Base-by-base conservation (phyloP, 108 stramenopile genomes). In the Chaetoceros muelleri region DNA sequence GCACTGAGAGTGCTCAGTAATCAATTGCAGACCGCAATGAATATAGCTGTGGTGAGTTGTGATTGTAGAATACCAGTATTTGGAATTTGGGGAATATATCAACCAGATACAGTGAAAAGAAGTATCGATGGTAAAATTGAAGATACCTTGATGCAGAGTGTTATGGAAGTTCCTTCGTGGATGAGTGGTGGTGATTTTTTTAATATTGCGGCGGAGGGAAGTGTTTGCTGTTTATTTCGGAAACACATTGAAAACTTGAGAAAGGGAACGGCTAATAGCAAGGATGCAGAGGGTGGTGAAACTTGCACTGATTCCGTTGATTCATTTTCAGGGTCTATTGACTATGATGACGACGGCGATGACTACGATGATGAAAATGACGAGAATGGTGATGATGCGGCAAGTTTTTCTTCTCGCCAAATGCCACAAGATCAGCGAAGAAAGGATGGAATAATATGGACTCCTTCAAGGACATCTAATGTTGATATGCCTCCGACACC, bases 21-120 rank as follows among this genome's bases (percentile, higher is more conserved):
- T 2, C 69, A 70, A 69, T 51, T 90, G 28, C 89, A 90, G 69
- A 84, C 75, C 18, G 73, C 85, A 16, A 48, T 90, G 52, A 85
- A 86, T 59, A 52, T 66, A 30, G 89, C 89, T 8, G 67, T 70
- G 7, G 48, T 72, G 8, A 75, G 78, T 47, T 77, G 73, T 53
- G 69, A 76, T 20, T 86, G 80, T 52, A 47, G 62, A 30, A 80
- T 90, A 45, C 89, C 89, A 19, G 74, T 73, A 45, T 81, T 90
- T 76, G 89, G 89, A 20, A 52, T 84, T 17, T 90, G 89, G 89
- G 83, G 83, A 20, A 28, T 34, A 18, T 85, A 85, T 60, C 5
- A 28, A 19, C 71, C 71, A 28, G 34, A 30, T 52, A 20, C 2
- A 53, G 49, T 40, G 48, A 40, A 20, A 46, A 51, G 30, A 30